Base-by-base conservation (phyloP, 495 filamentous ascomycete genomes). In the Hypoxylon lienhwacheense region DNA sequence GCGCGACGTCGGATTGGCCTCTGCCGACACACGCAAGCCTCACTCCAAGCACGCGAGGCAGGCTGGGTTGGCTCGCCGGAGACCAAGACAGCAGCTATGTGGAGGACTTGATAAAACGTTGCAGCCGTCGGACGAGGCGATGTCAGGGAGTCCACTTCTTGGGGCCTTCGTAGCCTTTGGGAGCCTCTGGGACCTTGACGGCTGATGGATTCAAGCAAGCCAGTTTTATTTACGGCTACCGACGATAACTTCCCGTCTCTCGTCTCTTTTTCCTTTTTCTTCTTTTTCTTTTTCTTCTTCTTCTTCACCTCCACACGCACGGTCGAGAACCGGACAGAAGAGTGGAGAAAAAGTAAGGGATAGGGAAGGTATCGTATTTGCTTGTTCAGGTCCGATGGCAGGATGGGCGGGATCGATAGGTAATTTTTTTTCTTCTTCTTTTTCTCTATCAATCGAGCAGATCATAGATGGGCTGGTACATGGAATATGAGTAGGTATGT, bases 341-440 rank as follows among this genome's bases (percentile, higher is more conserved):
- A 61, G 58, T 61, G 58, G 58, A 52, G 52, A 61, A 52, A 52
- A 47, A 37, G 54, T 47, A 58, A 58, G 54, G 54, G 54, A 58
- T 41, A 52, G 55, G 58, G 50, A 61, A 37, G 25, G 33, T 25
- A 34, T 35, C 21, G 22, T n/a, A 32, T 41, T 47, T 41, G 45
- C 41, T 43, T 36, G 34, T 46, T 29, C 28, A 28, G 35, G 41
- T 46, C 36, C 39, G 47, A 46, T 35, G 32, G 21, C 20, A 32
- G 29, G 42, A 33, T 12, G 12, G 28, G 40, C 34, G 19, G 47
- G 35, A 44, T 44, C 26, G 12, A 45, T 17, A 43, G 34, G 46
- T 21, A 55, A 46, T 19, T 39, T 51, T 35, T 19, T n/a, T n/a
- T n/a, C n/a, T n/a, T n/a, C n/a, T n/a, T n/a, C n/a, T n/a, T n/a